phyloP scores from a whole-genome alignment of 2,329 filamentous ascomycete genomes.

The Xylariales sp. region DNA sequence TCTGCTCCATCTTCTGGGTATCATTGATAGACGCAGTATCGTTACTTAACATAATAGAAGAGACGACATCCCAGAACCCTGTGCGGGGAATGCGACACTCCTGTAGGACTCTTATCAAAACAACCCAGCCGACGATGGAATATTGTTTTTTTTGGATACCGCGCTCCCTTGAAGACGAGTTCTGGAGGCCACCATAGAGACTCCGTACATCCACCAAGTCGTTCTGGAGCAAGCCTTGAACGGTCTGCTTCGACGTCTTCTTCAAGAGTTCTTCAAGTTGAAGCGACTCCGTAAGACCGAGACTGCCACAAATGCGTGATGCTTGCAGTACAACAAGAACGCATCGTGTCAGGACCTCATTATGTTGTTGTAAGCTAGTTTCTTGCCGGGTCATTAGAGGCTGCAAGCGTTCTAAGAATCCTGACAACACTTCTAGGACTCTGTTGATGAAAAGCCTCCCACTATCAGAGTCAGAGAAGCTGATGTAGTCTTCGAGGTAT shows the following conservation, averaged over 20 bases:
- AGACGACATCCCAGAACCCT: slow-evolving; percentile 58
- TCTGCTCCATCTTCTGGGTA: slow-evolving; percentile 44
- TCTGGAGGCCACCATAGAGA: slow-evolving; percentile 45
- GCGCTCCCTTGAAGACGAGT: slow-evolving; percentile 38
- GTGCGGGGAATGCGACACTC: slow-evolving; percentile 43
- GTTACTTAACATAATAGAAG: slow-evolving; percentile 35
- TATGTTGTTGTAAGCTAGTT: slow-evolving; percentile 23
- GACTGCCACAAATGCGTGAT: slow-evolving; percentile 38
- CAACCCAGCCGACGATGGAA: slow-evolving; percentile 51
- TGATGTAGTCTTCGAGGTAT: slow-evolving; percentile 42
- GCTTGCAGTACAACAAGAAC: slow-evolving; percentile 33
- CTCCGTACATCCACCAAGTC: slow-evolving; percentile 40
- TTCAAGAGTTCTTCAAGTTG: slow-evolving; percentile 46
- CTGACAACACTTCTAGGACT: slow-evolving; percentile 35
- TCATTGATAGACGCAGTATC: slow-evolving; percentile 33
- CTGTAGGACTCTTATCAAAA: slow-evolving; percentile 50
- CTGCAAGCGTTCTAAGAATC: slow-evolving; percentile 35
- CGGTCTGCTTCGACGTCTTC: slow-evolving; percentile 32
- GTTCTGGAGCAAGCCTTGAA: slow-evolving; percentile 34
- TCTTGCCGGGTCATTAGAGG: slow-evolving; percentile 11
- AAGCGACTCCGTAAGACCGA: slow-evolving; percentile 31
- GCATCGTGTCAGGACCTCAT: slow-evolving; percentile 33
- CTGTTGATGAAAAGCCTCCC: slow-evolving; percentile 39
- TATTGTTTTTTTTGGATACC: slow-evolving; percentile 46
- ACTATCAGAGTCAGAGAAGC: slow-evolving; percentile 29